Evolutionary conservation across 805 yeast genomes (phyloP), one percentile per base, ranked within the genome.

Genomic region (Wickerhamia fluorescens): DNA sequence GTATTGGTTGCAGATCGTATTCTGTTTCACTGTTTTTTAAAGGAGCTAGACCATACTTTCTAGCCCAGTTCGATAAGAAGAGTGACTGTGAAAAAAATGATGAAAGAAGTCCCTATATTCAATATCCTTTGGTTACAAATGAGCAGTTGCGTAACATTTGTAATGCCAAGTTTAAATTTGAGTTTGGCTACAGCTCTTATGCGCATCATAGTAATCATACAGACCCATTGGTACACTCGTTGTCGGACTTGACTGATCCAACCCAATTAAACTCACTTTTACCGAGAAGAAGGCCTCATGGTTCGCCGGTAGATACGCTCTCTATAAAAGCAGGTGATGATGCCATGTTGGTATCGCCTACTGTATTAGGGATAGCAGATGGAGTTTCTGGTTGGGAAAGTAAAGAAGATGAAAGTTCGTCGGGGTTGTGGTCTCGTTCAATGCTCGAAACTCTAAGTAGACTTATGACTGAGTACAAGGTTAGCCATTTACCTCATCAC

Each of bases 381-480:
- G 78, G 78, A 2, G 73, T 71, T 6, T 65, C 73, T 13, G 74
- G 75, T 1, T 71, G 76, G 76, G 71, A 66, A 41, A 58, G 64
- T 12, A 58, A 53, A 22, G 43, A 36, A 3, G 48, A 45, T 15
- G 64, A 66, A 31, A 54, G 69, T 8, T 55, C 65, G 16, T 61
- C 72, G 14, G 75, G 76, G 2, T 53, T 69, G 12, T 71, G 75
- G 72, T 64, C 75, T 1, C 53, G 76, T 28, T 58, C 68, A 1
- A 65, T 71, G 61, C 44, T 71, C 27, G 78, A 71, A 41, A 69
- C 73, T 5, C 53, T 68, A 30, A 60, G 71, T 35, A 39, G 73
- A 15, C 47, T 63, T 13, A 55, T 66, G 54, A 61, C 66, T 5
- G 68, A 65, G 34, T 64, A 66, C 36, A 59, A 68, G 38, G 29